Evolutionary conservation across 371 early-diverging fungal species (phyloP).

Genomic region (Basidiobolus meristosporus): DNA sequence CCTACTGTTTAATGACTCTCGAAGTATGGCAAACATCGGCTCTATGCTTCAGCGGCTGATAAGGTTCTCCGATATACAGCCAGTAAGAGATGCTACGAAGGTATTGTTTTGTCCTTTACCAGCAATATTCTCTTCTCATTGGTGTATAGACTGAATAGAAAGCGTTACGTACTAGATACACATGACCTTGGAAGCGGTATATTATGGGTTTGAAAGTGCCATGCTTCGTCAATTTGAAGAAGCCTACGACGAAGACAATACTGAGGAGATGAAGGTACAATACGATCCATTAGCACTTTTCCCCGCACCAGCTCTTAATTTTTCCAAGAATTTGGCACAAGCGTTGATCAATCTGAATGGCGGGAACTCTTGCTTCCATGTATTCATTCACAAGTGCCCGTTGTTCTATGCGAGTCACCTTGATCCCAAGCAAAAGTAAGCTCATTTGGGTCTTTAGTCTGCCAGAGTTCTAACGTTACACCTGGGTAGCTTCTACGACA

Average conservation of each 20-base stretch:
- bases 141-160: constrained; percentile 2
- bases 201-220: constrained; percentile 61
- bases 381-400: constrained; percentile 68
- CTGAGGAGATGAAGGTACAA: constrained; percentile 38
- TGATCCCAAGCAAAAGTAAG: constrained; percentile 31
- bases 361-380: constrained; percentile 51
- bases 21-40: constrained; percentile 42
- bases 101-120: neutral
- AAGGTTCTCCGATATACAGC: constrained; percentile 22
- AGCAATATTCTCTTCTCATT: neutral
- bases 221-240: constrained; percentile 62
- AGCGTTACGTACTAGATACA: constrained; percentile 12
- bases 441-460: constrained; percentile 9
- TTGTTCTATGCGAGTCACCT: constrained; percentile 66
- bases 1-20: constrained; percentile 37
- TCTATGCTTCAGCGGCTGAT: constrained; percentile 33
- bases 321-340: constrained; percentile 29
- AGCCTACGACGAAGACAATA: constrained; percentile 47
- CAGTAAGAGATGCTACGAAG: constrained; percentile 14
- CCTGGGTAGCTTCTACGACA: neutral
- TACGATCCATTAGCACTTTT: neutral
- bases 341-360: constrained; percentile 57
- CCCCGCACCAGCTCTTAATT: neutral
- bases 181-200: constrained; percentile 35
- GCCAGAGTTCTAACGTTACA: neutral